Conservation (phyloP, 768 basidiomycete genomes). For the Russula virescens region DNA sequence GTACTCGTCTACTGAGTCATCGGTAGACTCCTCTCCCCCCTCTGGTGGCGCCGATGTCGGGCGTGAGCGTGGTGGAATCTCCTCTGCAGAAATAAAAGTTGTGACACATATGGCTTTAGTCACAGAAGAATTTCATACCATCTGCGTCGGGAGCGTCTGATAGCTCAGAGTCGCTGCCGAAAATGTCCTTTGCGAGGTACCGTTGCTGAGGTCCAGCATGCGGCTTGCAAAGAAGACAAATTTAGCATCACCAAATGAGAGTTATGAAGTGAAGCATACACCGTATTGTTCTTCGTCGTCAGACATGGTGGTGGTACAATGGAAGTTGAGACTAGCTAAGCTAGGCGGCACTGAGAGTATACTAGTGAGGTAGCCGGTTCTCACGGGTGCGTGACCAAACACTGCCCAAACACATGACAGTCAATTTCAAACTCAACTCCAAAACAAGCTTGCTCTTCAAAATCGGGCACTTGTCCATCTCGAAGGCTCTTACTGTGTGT, state of each 20-base stretch:
- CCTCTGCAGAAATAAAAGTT: slow-evolving; percentile 25
- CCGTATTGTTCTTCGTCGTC: slow-evolving; percentile 17
- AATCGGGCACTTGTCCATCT: too few species aligned
- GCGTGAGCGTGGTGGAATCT: slow-evolving; percentile 38
- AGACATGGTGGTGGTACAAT: slow-evolving; percentile 6
- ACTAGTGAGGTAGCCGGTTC: background rate
- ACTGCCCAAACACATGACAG: background rate
- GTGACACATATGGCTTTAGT: background rate
- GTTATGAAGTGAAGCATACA: background rate
- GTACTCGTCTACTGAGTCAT: slow-evolving; percentile 50
- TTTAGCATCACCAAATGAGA: background rate
- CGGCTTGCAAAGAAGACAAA: background rate
- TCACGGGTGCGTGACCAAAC: background rate
- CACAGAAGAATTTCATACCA: background rate
- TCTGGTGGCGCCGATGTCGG: slow-evolving; percentile 29
- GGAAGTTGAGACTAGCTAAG: too few species aligned
- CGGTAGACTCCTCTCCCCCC: slow-evolving; percentile 37
- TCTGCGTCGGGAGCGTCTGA: slow-evolving; percentile 20
- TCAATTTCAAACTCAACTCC: background rate
- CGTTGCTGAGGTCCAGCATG: slow-evolving; percentile 14
- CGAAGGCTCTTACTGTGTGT: too few species aligned
- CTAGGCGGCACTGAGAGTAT: too few species aligned
- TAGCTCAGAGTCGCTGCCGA: slow-evolving; percentile 20
- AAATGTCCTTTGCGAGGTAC: slow-evolving; percentile 20
- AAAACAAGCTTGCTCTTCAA: too few species aligned